Evolutionary conservation across 2,329 filamentous ascomycete species (phyloP).

Genomic region (Alternaria rosae): DNA sequence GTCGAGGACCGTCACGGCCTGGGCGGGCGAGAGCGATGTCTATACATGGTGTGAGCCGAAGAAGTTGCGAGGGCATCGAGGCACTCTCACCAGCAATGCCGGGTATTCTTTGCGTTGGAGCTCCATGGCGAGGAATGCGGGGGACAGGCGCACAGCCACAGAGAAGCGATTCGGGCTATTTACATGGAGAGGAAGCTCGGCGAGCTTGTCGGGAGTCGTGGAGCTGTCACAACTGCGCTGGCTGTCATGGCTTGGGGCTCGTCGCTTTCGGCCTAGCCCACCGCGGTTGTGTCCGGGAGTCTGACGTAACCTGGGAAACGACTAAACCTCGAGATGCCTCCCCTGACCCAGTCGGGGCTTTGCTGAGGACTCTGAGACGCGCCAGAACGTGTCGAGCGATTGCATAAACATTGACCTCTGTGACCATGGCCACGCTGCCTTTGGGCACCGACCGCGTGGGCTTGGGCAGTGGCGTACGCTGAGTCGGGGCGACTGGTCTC

Average conservation of each 20-base stretch:
- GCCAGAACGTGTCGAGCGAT: not conserved
- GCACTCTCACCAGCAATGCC: conserved; percentile 78
- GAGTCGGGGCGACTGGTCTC: conserved; percentile 10
- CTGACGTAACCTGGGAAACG: conserved; percentile 29
- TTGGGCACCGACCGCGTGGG: conserved; percentile 8
- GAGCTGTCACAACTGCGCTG: conserved; percentile 44
- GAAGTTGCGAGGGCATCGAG: conserved; percentile 12
- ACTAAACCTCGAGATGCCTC: conserved; percentile 1
- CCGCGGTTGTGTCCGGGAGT: conserved; percentile 17
- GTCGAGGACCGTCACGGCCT: conserved; percentile 81
- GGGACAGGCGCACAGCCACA: conserved; percentile 39
- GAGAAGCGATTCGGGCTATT: conserved; percentile 26
- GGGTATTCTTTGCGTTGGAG: conserved; percentile 90
- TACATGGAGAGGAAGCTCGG: conserved; percentile 39
- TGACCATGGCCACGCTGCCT: not conserved
- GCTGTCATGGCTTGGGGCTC: conserved; percentile 35
- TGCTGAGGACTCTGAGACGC: not conserved
- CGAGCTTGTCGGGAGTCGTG: conserved; percentile 38
- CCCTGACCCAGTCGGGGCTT: not conserved
- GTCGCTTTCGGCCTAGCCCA: conserved; percentile 31
- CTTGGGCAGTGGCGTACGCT: conserved; percentile 13
- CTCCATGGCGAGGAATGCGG: conserved; percentile 54
- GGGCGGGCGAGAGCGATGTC: conserved; percentile 80
- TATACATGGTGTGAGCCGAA: conserved; percentile 54
- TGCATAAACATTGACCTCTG: not conserved